These are phyloP conservation scores for Penicillium hesseltinei DNA, from an alignment of 2,329 filamentous ascomycete genomes.

Conservation along the genomic window DNA sequence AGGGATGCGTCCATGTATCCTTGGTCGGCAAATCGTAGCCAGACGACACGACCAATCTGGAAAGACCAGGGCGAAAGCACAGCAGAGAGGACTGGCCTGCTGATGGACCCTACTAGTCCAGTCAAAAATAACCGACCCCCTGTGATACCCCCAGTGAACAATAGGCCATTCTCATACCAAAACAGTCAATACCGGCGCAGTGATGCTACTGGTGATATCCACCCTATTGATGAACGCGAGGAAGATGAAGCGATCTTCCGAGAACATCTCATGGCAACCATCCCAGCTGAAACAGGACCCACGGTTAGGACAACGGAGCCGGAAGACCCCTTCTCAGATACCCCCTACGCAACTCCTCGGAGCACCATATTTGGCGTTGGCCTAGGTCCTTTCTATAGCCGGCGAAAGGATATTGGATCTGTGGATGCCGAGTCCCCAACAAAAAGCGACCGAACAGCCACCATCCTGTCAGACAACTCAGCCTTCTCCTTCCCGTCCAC, in stretches of 20 bases:
- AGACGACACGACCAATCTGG: slow-evolving; percentile 24
- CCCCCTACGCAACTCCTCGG: slow-evolving; percentile 26
- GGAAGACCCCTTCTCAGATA: slow-evolving; percentile 30
- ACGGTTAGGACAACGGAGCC: slow-evolving; percentile 11
- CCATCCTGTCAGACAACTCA: slow-evolving; percentile 56
- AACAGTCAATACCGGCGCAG: slow-evolving; percentile 52
- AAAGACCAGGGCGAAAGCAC: slow-evolving; percentile 29
- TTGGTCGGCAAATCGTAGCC: slow-evolving; percentile 29
- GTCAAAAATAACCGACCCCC: slow-evolving; percentile 38
- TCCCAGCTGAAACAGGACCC: slow-evolving; percentile 6
- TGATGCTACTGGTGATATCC: slow-evolving; percentile 55
- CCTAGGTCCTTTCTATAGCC: slow-evolving; percentile 24
- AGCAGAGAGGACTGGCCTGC: slow-evolving; percentile 44
- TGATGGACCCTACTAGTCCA: slow-evolving; percentile 43
- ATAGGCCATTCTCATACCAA: slow-evolving; percentile 33
- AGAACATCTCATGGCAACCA: slow-evolving; percentile 22
- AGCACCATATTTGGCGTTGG: slow-evolving; percentile 28
- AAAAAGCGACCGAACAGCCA: slow-evolving; percentile 56
- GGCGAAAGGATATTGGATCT: slow-evolving; percentile 18
- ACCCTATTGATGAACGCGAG: slow-evolving; percentile 63
- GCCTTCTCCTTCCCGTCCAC: slow-evolving; percentile 43
- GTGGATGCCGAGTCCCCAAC: slow-evolving; percentile 43
- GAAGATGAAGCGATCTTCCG: slow-evolving; percentile 51
- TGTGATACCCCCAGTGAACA: slow-evolving; percentile 30
- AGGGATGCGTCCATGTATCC: slow-evolving; percentile 24